Evolutionary conservation across 495 filamentous ascomycete species (phyloP), one percentile per base, ranked within the genome.

Genomic region (Immersiella caudata): DNA sequence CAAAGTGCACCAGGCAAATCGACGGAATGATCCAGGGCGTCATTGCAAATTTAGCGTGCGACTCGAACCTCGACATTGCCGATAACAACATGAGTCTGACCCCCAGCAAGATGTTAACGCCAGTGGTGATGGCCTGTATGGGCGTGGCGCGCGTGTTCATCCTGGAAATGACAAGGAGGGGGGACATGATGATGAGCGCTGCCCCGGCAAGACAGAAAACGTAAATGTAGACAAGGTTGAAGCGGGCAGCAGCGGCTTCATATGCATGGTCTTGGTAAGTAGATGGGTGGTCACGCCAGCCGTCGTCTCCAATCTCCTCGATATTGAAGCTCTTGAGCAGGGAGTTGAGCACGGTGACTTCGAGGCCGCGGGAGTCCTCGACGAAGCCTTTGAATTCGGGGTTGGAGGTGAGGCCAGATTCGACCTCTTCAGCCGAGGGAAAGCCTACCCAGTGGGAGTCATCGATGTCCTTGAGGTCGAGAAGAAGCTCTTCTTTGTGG

Each of bases 331-430:
- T 60, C 22, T 60, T 60, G 2, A 60, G 18, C 8, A 60, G 27
- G 57, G 25, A 33, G 57, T 60, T 60, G 25, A 60, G 57, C 57
- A 24, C 22, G 24, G 57, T 60, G 27, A 60, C 27, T 27, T 60
- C 35, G 57, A 60, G 25, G 11, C 2, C 57, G 11, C 57, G 25
- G 27, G 35, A 60, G 12, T 12, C 29, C 8, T 60, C 57, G 57
- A 35, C 22, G 21, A 60, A 60, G 57, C 16, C 6, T 11, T 29
- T 12, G 11, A 29, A 60, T 18, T 36, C 29, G 25, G 25, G 25
- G 29, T 60, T 36, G 18, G 12, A 5, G 18, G 21, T 5, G 21
- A 52, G 3, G 18, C 49, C 49, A 27, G 24, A 8, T 9, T 60
- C 57, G 25, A 60, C 16, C 25, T 35, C 27, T 2, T 29, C 57